Evolutionary conservation across 495 filamentous ascomycete species (phyloP), one percentile per base, ranked within the genome.

Genomic region (Bombardia bombarda): DNA sequence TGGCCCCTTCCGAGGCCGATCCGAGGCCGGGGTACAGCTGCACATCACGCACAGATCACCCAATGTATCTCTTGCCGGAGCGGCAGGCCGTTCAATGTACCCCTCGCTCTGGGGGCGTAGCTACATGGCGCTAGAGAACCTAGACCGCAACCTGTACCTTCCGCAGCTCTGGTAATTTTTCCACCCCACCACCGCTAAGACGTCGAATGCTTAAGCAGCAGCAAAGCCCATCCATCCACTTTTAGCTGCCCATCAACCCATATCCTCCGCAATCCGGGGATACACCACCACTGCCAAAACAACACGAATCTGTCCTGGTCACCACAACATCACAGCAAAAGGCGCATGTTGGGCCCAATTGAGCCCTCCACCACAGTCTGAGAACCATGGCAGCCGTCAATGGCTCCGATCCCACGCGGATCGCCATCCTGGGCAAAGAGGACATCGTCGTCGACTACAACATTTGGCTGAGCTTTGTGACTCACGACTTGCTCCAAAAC

Each of bases 401-500:
- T 45, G 53, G 45, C 45, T 53, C 60, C 16, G 61, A 55, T 43
- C 72, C 73, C 19, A 73, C 72, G 26, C 55, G 67, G 42, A 71
- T 78, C 46, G 50, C 64, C 34, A 78, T 78, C 42, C 61, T 78
- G 18, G 73, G 72, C 39, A 69, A 66, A 35, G 88, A 95, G 47
- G 78, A 81, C 62, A 95, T 95, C 52, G 73, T 95, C 56, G 80
- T 95, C 60, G 89, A 95, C 54, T 90, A 95, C 61, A 86, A 84
- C 43, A 78, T 98, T 45, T 96, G 88, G 84, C 79, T 81, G 48
- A 73, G 72, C 50, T 90, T 82, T 60, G 80, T 97, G 51, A 79
- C 80, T 37, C 66, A 83, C 53, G 93, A 97, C 65, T 74, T 98
- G 32, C 71, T 96, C 51, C 69, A 73, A 22, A 83, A 80, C 56